Conservation (phyloP, 2,329 filamentous ascomycete genomes). For the Lecanicillium sp. region DNA sequence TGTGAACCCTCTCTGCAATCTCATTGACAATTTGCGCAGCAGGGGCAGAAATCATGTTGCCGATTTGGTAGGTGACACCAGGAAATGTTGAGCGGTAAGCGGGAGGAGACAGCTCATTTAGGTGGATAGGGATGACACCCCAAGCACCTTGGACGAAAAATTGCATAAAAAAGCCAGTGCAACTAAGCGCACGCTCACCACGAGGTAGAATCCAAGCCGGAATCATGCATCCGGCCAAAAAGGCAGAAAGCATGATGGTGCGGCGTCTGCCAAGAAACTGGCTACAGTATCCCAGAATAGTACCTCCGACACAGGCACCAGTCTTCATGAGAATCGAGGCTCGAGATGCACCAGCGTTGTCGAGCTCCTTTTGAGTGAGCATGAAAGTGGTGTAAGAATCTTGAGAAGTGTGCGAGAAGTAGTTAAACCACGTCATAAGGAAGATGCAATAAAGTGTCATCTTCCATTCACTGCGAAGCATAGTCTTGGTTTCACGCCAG, state of each 20-base stretch:
- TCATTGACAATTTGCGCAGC: constrained; percentile 72
- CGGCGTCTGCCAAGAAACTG: constrained; percentile 69
- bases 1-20: constrained; percentile 53
- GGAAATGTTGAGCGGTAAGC: constrained; percentile 65
- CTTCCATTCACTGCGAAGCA: constrained; percentile 64
- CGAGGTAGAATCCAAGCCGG: constrained; percentile 63
- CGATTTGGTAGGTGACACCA: constrained; percentile 64
- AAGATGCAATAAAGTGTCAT: constrained; percentile 71
- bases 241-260: constrained; percentile 51
- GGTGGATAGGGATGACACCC: constrained; percentile 63
- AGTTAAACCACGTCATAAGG: constrained; percentile 71
- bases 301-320: constrained; percentile 66
- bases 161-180: constrained; percentile 60
- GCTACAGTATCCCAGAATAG: constrained; percentile 63
- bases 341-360: constrained; percentile 55
- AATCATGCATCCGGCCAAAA: constrained; percentile 54
- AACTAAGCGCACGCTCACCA: constrained; percentile 51
- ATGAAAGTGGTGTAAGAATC: constrained; percentile 79
- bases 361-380: constrained; percentile 61
- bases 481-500: constrained; percentile 59
- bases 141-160: constrained; percentile 59
- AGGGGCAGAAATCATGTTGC: constrained; percentile 66
- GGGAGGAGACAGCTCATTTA: constrained; percentile 64
- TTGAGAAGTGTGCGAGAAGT: constrained; percentile 71
- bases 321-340: constrained; percentile 76